Base-by-base conservation (phyloP, 2,329 filamentous ascomycete species). In the Chaetomiaceae sp. region DNA sequence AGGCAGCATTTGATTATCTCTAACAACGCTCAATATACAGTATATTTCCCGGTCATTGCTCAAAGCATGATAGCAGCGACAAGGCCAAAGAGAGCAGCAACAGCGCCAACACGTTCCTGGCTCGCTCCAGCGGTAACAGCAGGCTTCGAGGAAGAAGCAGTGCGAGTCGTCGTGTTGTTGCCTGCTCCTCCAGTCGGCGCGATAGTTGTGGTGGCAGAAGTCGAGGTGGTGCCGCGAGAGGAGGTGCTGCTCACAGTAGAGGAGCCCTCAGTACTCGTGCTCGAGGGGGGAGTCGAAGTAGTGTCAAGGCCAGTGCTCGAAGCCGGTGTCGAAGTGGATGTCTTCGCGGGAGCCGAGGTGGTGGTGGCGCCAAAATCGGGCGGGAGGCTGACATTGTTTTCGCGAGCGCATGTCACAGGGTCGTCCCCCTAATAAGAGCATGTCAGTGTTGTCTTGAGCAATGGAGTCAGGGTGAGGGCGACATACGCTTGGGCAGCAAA, bases 401-500 rank as follows among this genome's bases (percentile, higher is more conserved):
- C 27, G 36, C 37, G n/a, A 20, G 53, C 53, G 43, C 53, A 55
- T 0, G 47, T 47, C 29, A 34, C 20, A 22, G 47, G 42, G 36
- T 51, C 47, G 22, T 47, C 42, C 20, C 53, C 53, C 53, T 55
- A 17, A 20, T 17, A 23, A n/a, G 23, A 22, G 39, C 5, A n/a
- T 29, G 27, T 53, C 20, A 53, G 44, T 14, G 33, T 36, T 14
- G n/a, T 31, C 15, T n/a, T 11, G 25, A 5, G 25, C 6, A 15
- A 23, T n/a, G 9, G 11, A 36, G 6, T 17, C 23, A 27, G 20
- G n/a, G 40, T 17, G 14, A n/a, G 29, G 14, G 12, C 25, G 29
- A 40, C 45, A 11, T 49, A 54, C 51, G 11, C 37, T 36, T 25
- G 51, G 51, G 37, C 51, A 54, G 51, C 51, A 54, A 4, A 54